These are phyloP conservation scores for Tremella fuciformis DNA, from an alignment of 768 basidiomycete genomes.

Conservation along the genomic window DNA sequence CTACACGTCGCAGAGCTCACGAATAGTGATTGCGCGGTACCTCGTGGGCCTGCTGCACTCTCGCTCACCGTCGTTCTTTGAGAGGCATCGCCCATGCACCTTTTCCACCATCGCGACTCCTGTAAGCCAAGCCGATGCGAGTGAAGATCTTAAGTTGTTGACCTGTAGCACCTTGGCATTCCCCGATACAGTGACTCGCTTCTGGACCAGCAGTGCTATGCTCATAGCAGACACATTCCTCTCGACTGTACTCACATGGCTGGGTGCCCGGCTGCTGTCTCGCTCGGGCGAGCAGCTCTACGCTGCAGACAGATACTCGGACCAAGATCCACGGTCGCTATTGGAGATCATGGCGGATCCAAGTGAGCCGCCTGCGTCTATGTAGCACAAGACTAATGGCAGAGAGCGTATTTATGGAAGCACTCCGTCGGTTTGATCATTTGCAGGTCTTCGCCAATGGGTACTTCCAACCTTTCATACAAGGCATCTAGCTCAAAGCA, in stretches of 20 bases:
- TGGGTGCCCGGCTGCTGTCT: slow-evolving; percentile 33
- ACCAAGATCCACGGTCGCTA: slow-evolving; percentile 35
- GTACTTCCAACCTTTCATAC: slow-evolving; percentile 13
- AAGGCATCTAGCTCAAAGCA: slow-evolving; percentile 10
- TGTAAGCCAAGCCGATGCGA: slow-evolving; percentile 14
- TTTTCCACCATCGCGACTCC: slow-evolving; percentile 43
- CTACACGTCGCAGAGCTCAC: neutral
- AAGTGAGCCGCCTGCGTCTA: slow-evolving; percentile 20
- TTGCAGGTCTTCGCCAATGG: slow-evolving; percentile 39
- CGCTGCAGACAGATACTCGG: slow-evolving; percentile 29
- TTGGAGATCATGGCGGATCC: slow-evolving; percentile 44
- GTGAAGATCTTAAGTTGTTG: neutral
- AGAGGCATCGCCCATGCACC: slow-evolving; percentile 22
- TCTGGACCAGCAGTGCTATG: neutral
- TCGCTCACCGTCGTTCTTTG: slow-evolving; percentile 38
- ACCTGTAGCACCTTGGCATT: slow-evolving; percentile 36
- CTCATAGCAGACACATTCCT: slow-evolving; percentile 27
- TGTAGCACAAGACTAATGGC: neutral
- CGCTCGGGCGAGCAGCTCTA: slow-evolving; percentile 40
- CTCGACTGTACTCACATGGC: slow-evolving; percentile 24
- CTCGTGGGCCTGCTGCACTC: slow-evolving; percentile 38
- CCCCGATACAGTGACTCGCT: slow-evolving; percentile 33
- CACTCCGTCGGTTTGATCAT: slow-evolving; percentile 21
- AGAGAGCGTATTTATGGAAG: slow-evolving; percentile 30
- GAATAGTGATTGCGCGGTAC: slow-evolving; percentile 37